Base-by-base conservation (phyloP, 495 filamentous ascomycete species). In the Hyaloscypha finlandica region DNA sequence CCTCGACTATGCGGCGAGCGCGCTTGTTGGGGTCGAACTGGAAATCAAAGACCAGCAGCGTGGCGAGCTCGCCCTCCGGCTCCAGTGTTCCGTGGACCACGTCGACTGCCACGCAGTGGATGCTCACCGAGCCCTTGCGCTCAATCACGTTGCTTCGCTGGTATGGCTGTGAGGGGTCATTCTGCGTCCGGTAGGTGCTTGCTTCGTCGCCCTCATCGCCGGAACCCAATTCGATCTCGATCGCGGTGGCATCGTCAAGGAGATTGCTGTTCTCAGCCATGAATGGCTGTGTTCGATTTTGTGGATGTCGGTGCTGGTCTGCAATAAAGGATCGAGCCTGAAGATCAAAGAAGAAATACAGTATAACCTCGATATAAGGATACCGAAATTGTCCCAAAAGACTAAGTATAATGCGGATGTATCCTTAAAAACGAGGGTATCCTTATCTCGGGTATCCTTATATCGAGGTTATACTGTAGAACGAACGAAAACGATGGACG, bases 11-110 rank as follows among this genome's bases (percentile, higher is more conserved):
- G 16, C 71, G 48, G n/a, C 71, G 55, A 2, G 67, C 63, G 19
- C 55, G 42, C 59, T 72, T 72, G 29, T 52, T 64, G 1, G 53
- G 0, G 51, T 68, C 54, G 65, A 75, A 75, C 16, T 61, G 69
- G 54, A 75, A 73, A 11, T 70, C 66, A 16, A 66, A 63, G 35
- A 75, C 67, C 14, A 75, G 42, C 3, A 75, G 67, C 3, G 67
- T 70, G 19, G 64, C 61, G 9, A 20, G 33, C 1, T 56, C 55
- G 9, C 64, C 63, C 42, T 20, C 39, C 29, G 35, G 35, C 59
- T 19, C 45, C 60, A 20, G 25, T 59, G 55, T 55, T 57, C 73
- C 73, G 68, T 74, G 35, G 6, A 37, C 35, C 8, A 37, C 35
- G 35, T 37, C 35, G 12, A 12, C 35, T 12, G 35, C 16, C 8